A percentile compares a stretch with the other conserved stretches of the same genome.
Conservation (phyloP, 2,329 filamentous ascomycete genomes). For the Cercospora beticola region DNA sequence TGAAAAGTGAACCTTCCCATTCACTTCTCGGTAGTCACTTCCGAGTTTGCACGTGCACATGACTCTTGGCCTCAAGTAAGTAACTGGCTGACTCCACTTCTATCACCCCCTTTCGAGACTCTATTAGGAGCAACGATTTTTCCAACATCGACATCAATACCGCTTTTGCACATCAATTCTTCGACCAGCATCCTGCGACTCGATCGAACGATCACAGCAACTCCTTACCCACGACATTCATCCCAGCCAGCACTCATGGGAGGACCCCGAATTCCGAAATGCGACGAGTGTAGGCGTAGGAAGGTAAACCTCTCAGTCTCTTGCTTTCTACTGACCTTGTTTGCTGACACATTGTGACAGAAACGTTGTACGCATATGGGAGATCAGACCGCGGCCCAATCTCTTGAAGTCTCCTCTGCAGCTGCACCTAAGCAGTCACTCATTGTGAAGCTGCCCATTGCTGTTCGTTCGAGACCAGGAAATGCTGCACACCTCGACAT, state of each 20-base stretch:
- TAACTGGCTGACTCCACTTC: slow-evolving; percentile 1
- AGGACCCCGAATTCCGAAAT: background rate
- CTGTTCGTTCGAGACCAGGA: background rate
- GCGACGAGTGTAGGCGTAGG: background rate
- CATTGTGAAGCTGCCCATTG: background rate
- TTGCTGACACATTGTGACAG: background rate
- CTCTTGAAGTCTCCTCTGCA: background rate
- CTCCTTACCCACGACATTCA: background rate
- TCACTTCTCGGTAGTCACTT: background rate
- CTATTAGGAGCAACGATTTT: background rate
- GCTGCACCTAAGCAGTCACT: background rate
- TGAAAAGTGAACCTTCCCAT: slow-evolving; percentile 5
- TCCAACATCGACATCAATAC: background rate
- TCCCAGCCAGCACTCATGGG: background rate
- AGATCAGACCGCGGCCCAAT: background rate
- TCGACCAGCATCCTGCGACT: background rate
- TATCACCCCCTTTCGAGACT: background rate
- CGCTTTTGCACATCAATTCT: background rate
- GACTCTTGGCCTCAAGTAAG: background rate
- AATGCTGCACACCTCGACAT: background rate
- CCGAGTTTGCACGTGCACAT: background rate
- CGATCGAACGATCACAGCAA: background rate
- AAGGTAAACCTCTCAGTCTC: background rate
- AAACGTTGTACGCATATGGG: background rate
- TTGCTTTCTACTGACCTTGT: background rate